These are phyloP conservation scores for Schizochytrium sp. DNA, from an alignment of 108 stramenopile species.

Conservation along the genomic window DNA sequence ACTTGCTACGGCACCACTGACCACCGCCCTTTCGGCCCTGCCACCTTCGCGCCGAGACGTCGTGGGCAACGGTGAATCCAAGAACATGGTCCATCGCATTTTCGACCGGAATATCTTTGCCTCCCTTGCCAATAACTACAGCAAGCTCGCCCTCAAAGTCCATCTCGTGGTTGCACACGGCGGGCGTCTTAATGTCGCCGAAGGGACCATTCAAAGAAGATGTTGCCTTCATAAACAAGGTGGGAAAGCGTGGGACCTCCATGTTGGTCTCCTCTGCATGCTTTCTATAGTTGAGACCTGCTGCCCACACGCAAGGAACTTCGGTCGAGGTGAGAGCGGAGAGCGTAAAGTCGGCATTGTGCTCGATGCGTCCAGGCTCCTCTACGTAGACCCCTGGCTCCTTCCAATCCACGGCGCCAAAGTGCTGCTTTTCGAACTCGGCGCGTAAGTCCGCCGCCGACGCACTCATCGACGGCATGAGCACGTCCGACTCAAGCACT, in stretches of 20 bases:
- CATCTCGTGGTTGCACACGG: conserved; percentile 13
- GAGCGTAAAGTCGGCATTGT: neutral
- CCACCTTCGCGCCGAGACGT: conserved; percentile 26
- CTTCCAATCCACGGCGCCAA: neutral
- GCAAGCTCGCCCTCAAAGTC: conserved; percentile 43
- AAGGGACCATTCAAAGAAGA: conserved; percentile 15
- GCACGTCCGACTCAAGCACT: neutral
- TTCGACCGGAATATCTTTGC: conserved; percentile 25
- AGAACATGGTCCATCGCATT: conserved; percentile 33
- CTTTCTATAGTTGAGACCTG: conserved; percentile 30
- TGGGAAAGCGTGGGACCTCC: conserved; percentile 15
- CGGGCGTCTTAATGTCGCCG: conserved; percentile 15
- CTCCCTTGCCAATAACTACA: conserved; percentile 27
- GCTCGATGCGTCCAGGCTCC: neutral
- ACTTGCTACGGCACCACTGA: conserved; percentile 33
- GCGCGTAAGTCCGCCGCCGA: neutral
- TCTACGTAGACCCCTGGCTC: neutral
- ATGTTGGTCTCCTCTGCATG: conserved; percentile 25
- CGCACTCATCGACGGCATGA: neutral
- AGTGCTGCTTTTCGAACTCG: neutral
- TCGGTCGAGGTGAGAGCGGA: neutral
- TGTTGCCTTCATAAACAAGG: conserved; percentile 33
- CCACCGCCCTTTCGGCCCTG: conserved; percentile 32
- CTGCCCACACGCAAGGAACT: neutral
- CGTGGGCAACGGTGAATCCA: conserved; percentile 32